Evolutionary conservation across 768 basidiomycete genomes (phyloP), one percentile per base, ranked within the genome.

Genomic region (Suillus ampliporus): DNA sequence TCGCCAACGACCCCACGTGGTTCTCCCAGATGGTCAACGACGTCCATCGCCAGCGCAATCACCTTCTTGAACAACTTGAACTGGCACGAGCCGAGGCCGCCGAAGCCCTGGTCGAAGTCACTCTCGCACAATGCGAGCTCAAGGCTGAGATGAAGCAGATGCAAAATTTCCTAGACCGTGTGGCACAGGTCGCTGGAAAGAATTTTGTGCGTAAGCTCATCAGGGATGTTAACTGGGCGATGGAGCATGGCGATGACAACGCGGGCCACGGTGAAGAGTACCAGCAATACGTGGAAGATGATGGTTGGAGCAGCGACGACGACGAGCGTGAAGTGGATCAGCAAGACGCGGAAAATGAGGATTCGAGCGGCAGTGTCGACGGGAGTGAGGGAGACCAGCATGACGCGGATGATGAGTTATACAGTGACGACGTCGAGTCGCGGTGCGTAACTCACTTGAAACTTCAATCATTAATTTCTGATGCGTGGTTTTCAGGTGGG

Each of bases 141-240:
- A 63, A 61, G 26, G 60, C 65, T n/a, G 74, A 74, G 63, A 66
- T 46, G 40, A 28, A 60, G 17, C 34, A 50, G 37, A 72, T 68
- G 70, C 74, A 75, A 31, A 56, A 40, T 4, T 72, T 75, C 61
- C 43, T 76, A 38, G 51, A 72, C 54, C 48, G 21, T 21, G 66
- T 77, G 0, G 67, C 61, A 11, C 41, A 51, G 11, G 65, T 75
- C n/a, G 75, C 74, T 0, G 74, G 74, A 35, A 38, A 11, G 1
- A 72, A 71, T 8, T 72, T 75, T 50, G 71, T 77, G 26, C 64
- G 69, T 43, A 70, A 69, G 46, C 60, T 74, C 63, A 40, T 75
- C 50, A 61, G 63, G 56, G 64, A 67, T 14, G 71, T 69, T 37
- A 61, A 48, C 2, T 50, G 50, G 13, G 66, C 64, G 38, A 40